Conservation (phyloP, 2,329 filamentous ascomycete genomes). For the Pseudopithomyces chartarum region DNA sequence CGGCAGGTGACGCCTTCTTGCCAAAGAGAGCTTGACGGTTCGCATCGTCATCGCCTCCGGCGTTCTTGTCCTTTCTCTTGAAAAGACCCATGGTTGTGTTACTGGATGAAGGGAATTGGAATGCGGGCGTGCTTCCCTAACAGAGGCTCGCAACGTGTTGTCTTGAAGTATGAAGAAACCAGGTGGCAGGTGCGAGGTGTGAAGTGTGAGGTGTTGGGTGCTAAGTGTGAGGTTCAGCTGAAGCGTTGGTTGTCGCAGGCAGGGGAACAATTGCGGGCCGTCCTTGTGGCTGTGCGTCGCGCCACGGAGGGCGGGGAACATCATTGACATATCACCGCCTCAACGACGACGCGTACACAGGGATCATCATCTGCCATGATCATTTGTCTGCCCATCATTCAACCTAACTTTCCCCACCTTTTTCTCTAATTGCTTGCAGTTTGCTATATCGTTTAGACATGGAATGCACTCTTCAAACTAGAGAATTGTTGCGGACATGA, state of each 20-base stretch:
- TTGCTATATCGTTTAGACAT: neutral
- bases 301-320: neutral
- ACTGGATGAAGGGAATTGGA: neutral
- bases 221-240: neutral
- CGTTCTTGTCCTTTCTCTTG: conserved; percentile 60
- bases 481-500: neutral
- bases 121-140: neutral
- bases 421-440: neutral
- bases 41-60: conserved; percentile 55
- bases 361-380: neutral
- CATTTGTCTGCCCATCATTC: neutral
- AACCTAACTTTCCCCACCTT: neutral
- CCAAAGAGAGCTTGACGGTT: conserved; percentile 64
- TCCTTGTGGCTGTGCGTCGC: conserved; percentile 6
- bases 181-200: too few relatives aligned
- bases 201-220: neutral
- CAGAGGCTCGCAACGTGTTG: neutral
- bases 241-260: neutral
- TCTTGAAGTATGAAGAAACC: neutral
- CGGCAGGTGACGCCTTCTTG: conserved; percentile 55
- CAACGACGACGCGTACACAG: neutral
- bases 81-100: conserved; percentile 51
- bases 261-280: neutral
- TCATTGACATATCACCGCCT: neutral
- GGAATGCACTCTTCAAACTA: neutral